Percentiles rank a stretch among this genome's conserved stretches.
Conservation (phyloP, 352 stramenopile genomes). For the Pythium sukuiense region DNA sequence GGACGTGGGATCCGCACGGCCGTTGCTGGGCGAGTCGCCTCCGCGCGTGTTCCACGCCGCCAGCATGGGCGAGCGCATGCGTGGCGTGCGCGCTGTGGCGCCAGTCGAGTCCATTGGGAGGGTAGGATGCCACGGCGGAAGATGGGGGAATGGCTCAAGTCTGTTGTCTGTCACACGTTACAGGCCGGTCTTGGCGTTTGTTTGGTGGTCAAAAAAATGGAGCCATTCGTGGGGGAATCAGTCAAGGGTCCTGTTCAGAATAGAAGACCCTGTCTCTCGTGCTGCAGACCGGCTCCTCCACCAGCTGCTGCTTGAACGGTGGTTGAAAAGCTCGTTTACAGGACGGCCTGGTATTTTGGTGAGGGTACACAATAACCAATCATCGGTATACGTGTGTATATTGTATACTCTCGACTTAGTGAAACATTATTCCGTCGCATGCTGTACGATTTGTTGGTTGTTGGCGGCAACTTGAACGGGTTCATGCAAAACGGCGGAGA, state of each 20-base stretch:
- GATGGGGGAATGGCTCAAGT: slow-evolving; percentile 4
- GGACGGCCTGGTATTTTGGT: not conserved
- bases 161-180: slow-evolving; percentile 24
- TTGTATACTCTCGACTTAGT: not conserved
- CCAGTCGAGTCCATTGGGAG: slow-evolving; percentile 75
- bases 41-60: slow-evolving; percentile 20
- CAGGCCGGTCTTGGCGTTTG: too few relatives aligned
- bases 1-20: slow-evolving; percentile 17
- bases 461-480: slow-evolving; percentile 30
- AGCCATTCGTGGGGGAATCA: slow-evolving; percentile 14
- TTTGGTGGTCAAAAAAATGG: slow-evolving; percentile 22
- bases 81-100: slow-evolving; percentile 70
- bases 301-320: not conserved
- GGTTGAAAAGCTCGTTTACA: not conserved
- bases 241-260: slow-evolving; percentile 11
- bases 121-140: slow-evolving; percentile 1
- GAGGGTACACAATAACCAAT: slow-evolving; percentile 1
- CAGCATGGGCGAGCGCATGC: slow-evolving; percentile 33
- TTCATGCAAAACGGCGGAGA: not conserved
- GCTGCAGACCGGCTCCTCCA: not conserved
- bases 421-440: slow-evolving; percentile 13
- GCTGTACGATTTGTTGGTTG: slow-evolving; percentile 9
- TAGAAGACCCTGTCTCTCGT: slow-evolving; percentile 24
- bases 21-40: slow-evolving; percentile 36
- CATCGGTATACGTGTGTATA: slow-evolving; percentile 7